Conservation (phyloP, 805 yeast species). For the Ogataea angusta region DNA sequence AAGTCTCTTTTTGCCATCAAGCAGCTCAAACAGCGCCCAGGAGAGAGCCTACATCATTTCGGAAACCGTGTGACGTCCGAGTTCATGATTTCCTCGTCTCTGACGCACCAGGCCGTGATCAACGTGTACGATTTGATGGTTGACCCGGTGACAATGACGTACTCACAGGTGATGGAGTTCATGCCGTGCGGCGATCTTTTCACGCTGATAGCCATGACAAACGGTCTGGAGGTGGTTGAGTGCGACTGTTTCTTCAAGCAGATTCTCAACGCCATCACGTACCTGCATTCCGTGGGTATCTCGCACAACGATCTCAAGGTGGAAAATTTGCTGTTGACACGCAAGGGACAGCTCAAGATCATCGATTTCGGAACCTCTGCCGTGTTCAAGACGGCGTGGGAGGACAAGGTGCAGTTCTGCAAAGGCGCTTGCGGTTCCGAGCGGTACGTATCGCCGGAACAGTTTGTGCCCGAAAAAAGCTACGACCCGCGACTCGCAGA, state of each 20-base stretch:
- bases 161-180: constrained; percentile 92
- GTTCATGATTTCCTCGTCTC: constrained; percentile 78
- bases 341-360: constrained; percentile 62
- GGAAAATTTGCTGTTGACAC: constrained; percentile 73
- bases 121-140: constrained; percentile 78
- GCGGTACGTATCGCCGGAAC: constrained; percentile 93
- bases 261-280: constrained; percentile 72
- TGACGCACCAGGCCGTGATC: constrained; percentile 72
- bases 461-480: constrained; percentile 48
- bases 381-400: constrained; percentile 91
- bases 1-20: constrained; percentile 67
- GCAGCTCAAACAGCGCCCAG: constrained; percentile 61
- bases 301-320: constrained; percentile 93
- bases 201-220: constrained; percentile 49
- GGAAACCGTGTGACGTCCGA: constrained; percentile 81
- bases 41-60: constrained; percentile 56
- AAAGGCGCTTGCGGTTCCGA: constrained; percentile 84
- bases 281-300: constrained; percentile 88
- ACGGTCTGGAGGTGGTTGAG: constrained; percentile 58
- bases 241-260: constrained; percentile 91
- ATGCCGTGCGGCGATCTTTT: constrained; percentile 85
- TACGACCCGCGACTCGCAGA: constrained; percentile 82
- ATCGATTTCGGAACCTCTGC: constrained; percentile 91
- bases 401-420: constrained; percentile 61
- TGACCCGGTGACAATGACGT: constrained; percentile 63